Evolutionary conservation across 2,329 filamentous ascomycete genomes (phyloP).

Genomic region (Pseudopyrenochaeta lycopersici): DNA sequence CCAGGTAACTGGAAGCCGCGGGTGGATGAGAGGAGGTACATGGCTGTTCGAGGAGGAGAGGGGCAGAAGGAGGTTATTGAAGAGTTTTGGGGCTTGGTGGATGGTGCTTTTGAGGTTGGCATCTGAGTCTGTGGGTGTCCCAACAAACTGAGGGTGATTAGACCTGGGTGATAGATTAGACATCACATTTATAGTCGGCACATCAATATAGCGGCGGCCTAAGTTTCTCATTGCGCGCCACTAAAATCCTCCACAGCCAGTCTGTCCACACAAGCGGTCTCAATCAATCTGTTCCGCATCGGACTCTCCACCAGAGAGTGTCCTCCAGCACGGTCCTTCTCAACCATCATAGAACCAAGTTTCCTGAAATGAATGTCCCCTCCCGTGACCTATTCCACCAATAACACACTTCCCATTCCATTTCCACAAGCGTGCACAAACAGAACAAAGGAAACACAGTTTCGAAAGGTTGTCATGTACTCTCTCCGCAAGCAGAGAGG

Average conservation of each 20-base stretch:
- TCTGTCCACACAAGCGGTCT: slow-evolving; percentile 37
- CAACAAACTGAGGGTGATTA: neutral
- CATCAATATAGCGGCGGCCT: slow-evolving; percentile 35
- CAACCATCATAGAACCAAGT: slow-evolving; percentile 35
- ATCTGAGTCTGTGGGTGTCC: slow-evolving; percentile 12
- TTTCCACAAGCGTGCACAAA: slow-evolving; percentile 16
- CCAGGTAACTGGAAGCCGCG: slow-evolving; percentile 72
- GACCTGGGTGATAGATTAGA: slow-evolving; percentile 1
- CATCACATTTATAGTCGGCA: slow-evolving; percentile 7
- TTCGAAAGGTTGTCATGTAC: slow-evolving; percentile 42
- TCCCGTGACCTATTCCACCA: slow-evolving; percentile 17
- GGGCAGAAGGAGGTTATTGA: slow-evolving; percentile 58
- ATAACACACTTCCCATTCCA: slow-evolving; percentile 20
- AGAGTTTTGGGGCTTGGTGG: slow-evolving; percentile 59
- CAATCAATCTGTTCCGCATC: slow-evolving; percentile 34
- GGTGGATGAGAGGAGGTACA: slow-evolving; percentile 66
- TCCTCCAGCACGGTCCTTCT: slow-evolving; percentile 32
- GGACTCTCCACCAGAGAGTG: slow-evolving; percentile 30
- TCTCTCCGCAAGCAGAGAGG: slow-evolving; percentile 40
- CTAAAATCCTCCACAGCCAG: slow-evolving; percentile 33
- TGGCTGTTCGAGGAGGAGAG: slow-evolving; percentile 57
- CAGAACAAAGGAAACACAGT: slow-evolving; percentile 46
- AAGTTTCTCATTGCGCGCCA: slow-evolving; percentile 40
- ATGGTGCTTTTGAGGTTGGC: slow-evolving; percentile 56
- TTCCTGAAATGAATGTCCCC: slow-evolving; percentile 28